Percentiles rank a stretch among this genome's conserved stretches.
Conservation (phyloP, 495 filamentous ascomycete species). For the Articulospora tetracladia region DNA sequence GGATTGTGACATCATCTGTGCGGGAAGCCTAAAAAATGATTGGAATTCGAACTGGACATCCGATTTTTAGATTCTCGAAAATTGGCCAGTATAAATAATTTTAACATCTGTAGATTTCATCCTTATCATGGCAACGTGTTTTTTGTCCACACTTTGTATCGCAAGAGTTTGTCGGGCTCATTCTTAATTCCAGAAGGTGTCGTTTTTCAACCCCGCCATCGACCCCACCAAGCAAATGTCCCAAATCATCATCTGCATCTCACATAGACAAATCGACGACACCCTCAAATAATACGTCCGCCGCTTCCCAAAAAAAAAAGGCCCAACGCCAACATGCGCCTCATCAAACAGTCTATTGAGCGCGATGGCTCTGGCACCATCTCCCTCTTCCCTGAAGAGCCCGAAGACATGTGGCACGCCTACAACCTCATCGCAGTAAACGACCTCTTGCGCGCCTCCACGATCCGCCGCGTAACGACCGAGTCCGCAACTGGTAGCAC, state of each 20-base stretch:
- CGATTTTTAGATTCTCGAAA: no score
- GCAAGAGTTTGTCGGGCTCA: no score
- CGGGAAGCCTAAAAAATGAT: no score
- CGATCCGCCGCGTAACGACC: constrained; percentile 74
- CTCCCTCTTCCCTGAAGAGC: constrained; percentile 81
- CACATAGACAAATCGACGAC: not conserved
- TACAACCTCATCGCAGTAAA: constrained; percentile 86
- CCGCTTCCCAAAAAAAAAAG: no score
- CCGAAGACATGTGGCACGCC: constrained; percentile 99
- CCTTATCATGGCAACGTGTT: no score
- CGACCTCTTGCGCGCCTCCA: constrained; percentile 78
- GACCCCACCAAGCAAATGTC: not conserved
- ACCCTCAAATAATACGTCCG: not conserved
- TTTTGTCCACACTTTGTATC: no score
- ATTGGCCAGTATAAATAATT: no score
- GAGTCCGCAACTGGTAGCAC: constrained; percentile 71
- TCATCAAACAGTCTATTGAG: constrained; percentile 70
- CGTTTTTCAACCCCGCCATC: not conserved
- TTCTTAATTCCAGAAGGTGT: no score
- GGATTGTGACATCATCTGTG: not conserved
- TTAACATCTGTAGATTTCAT: no score
- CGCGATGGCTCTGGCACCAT: constrained; percentile 74
- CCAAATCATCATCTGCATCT: not conserved
- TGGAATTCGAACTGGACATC: no score
- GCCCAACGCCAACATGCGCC: constrained; percentile 48